Base-by-base conservation (phyloP, 805 yeast species). In the Metschnikowia santaceciliae region DNA sequence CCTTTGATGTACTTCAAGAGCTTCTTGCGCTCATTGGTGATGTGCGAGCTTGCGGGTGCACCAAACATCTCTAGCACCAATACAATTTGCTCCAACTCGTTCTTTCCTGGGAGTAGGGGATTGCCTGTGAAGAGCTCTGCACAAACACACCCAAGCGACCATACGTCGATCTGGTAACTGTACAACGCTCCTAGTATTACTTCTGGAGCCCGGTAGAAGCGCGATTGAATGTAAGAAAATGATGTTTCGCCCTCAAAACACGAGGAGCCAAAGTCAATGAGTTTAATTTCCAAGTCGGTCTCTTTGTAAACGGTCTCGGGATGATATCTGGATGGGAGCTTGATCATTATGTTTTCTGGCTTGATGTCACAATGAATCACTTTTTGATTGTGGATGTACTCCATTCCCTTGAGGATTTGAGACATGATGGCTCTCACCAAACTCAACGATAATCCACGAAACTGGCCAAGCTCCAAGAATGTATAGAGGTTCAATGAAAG, bases 351-450 rank as follows among this genome's bases (percentile, higher is more conserved):
- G 65, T 90, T 90, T 60, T 88, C 96, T 0, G 96, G 96, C 61
- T 90, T 90, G 50, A 90, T 70, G 63, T 90, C 96, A 60, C 96
- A 89, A 63, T 90, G 96, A 23, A 90, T 81, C 6, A 90, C 77
- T 11, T 75, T 71, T 26, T 73, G 62, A 0, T 68, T 56, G 57
- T 86, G 90, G 33, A 90, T 71, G 55, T 74, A 82, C n/a, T 74
- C 65, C 41, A 90, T 64, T 0, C 88, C 91, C 6, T 70, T 63
- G 13, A 88, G 66, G 3, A 87, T 69, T 53, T 87, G 88, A 39
- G 56, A 62, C 0, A 84, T 69, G 61, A 88, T 77, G 23, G 61
- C 61, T 54, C 68, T 64, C 8, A 83, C 61, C 1, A 81, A 55
- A 1, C 59, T 44, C 39, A 73, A 62, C 8, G 75, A 67, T 22